Percentiles rank a stretch among this genome's conserved stretches.
Conservation (phyloP, 2,329 filamentous ascomycete genomes). For the Neoascochyta sp. region DNA sequence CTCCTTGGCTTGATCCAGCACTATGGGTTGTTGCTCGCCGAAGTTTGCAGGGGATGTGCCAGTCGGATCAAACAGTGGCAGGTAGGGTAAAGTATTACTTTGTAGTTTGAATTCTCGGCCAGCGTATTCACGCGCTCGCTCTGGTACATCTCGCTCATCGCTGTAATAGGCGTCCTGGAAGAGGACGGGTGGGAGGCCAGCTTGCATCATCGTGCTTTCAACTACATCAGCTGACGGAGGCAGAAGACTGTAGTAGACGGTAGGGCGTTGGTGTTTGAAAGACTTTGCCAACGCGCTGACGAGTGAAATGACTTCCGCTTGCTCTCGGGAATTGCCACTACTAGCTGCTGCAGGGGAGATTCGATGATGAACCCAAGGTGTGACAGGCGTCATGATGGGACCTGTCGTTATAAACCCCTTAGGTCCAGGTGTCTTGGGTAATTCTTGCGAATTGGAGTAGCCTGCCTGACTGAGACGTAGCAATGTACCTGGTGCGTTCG, state of each 20-base stretch:
- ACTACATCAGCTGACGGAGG: slow-evolving; percentile 50
- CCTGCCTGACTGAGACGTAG: slow-evolving; percentile 64
- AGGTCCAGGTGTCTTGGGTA: slow-evolving; percentile 24
- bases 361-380: slow-evolving; percentile 35
- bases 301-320: slow-evolving; percentile 17
- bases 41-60: slow-evolving; percentile 55
- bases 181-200: slow-evolving; percentile 62
- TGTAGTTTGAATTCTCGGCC: slow-evolving; percentile 78
- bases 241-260: slow-evolving; percentile 35
- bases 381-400: slow-evolving; percentile 21
- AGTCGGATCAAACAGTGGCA: slow-evolving; percentile 71
- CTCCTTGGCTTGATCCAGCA: slow-evolving; percentile 52
- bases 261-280: slow-evolving; percentile 15
- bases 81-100: slow-evolving; percentile 71
- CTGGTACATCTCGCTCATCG: slow-evolving; percentile 76
- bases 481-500: slow-evolving; percentile 60
- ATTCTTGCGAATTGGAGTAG: slow-evolving; percentile 48
- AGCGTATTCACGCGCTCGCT: slow-evolving; percentile 74
- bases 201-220: slow-evolving; percentile 54
- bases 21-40: slow-evolving; percentile 49
- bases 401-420: slow-evolving; percentile 16
- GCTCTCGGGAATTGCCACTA: slow-evolving; percentile 14
- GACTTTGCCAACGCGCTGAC: slow-evolving; percentile 12
- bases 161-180: slow-evolving; percentile 87
- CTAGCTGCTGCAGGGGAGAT: slow-evolving; percentile 14